Percentiles rank a stretch among this genome's conserved stretches.
phyloP scores from a whole-genome alignment of 1,284 basidiomycete genomes.

The Sporisorium scitamineum region DNA sequence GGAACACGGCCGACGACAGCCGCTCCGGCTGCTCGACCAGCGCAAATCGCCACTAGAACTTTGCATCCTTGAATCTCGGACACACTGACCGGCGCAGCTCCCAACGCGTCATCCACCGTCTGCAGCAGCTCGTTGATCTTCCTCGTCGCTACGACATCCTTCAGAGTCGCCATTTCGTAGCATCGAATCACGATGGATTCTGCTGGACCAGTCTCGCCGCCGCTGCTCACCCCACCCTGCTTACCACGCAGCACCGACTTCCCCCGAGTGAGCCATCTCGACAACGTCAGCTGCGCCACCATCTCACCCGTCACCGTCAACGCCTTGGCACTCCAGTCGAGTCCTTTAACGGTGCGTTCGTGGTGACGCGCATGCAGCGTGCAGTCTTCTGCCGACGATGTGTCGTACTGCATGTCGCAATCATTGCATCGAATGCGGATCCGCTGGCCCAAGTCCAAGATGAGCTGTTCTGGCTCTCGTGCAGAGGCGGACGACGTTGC shows the following conservation, averaged over 20 bases:
- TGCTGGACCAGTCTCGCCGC: slow-evolving; percentile 5
- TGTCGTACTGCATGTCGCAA: slow-evolving; percentile 64
- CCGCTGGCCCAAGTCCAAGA: slow-evolving; percentile 60
- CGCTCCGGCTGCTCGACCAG: slow-evolving; percentile 51
- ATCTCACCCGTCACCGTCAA: slow-evolving; percentile 34
- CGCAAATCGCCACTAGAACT: slow-evolving; percentile 46
- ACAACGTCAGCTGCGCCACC: slow-evolving; percentile 18
- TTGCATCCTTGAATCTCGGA: slow-evolving; percentile 32
- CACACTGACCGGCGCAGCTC: slow-evolving; percentile 47
- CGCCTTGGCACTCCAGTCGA: slow-evolving; percentile 58
- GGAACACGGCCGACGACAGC: slow-evolving; percentile 46
- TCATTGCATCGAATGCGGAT: slow-evolving; percentile 52
- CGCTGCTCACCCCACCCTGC: slow-evolving; percentile 4
- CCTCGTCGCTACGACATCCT: slow-evolving; percentile 29
- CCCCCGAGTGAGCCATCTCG: slow-evolving; percentile 5
- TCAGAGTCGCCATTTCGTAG: slow-evolving; percentile 47
- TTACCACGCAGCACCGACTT: slow-evolving; percentile 24
- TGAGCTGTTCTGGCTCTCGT: slow-evolving; percentile 53
- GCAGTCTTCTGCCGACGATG: slow-evolving; percentile 52
- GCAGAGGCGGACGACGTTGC: background rate
- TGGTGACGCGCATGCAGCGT: slow-evolving; percentile 56
- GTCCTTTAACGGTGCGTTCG: slow-evolving; percentile 48
- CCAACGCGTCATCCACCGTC: slow-evolving; percentile 57
- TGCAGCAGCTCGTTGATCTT: slow-evolving; percentile 46
- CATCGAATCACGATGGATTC: slow-evolving; percentile 31